Evolutionary conservation across 2,329 filamentous ascomycete genomes (phyloP), one percentile per base, ranked within the genome.

Genomic region (Ceratocystis huliohia): DNA sequence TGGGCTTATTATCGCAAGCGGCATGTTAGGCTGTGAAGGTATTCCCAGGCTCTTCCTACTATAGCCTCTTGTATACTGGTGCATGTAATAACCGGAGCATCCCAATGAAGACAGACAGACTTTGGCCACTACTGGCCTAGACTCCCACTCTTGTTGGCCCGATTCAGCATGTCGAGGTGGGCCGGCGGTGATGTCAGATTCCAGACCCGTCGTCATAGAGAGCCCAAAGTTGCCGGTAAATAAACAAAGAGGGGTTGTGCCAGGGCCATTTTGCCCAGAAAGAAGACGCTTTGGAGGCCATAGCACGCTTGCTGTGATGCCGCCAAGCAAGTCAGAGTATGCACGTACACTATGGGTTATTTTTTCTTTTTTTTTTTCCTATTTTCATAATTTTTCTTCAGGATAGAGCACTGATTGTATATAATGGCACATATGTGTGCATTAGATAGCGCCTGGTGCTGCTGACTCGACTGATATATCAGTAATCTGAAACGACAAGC

Each of bases 131-230:
- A 25, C 20, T 59, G 53, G 53, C 33, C 53, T 59, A 5, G 53
- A 59, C 53, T 33, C 25, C 25, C 8, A 30, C 15, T 59, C 53
- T 30, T n/a, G 53, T n/a, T 30, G 53, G 53, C 53, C 53, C 53
- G 5, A 30, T 28, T 13, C 7, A 28, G 22, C 20, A 28, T 15
- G 22, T 7, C 10, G 8, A 30, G 20, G 17, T 25, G 8, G 28
- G 25, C 53, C n/a, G 33, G 53, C 10, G 6, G 53, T 59, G 53
- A 59, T 59, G 53, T 59, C 53, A 59, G 53, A 59, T 59, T 25
- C 17, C 53, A 59, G 53, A 8, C 53, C 25, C 13, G 28, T 30
- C 53, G 28, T 59, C 25, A 33, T 59, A 33, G 5, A 33, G 13
- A 25, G 53, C 25, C 17, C 33, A n/a, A 33, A 15, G 1, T 25